Evolutionary conservation across 352 stramenopile genomes (phyloP), one percentile per base, ranked within the genome.

Genomic region (Phytophthora colocasiae): DNA sequence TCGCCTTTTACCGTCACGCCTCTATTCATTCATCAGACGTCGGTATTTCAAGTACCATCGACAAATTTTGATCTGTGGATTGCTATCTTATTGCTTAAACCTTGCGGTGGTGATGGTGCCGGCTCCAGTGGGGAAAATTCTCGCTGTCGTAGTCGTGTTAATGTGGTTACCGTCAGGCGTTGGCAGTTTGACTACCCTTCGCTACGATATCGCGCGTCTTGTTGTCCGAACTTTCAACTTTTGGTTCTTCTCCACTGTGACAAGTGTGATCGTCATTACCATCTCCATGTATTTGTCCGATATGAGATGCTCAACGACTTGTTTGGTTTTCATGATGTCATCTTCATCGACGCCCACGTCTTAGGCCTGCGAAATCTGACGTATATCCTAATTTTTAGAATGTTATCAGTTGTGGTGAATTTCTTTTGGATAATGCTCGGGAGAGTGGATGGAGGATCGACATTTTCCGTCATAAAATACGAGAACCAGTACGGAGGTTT

Each of bases 171-270:
- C 73, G 12, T 27, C 69, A 4, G 63, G 56, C 15, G 46, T 75
- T 7, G 73, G 65, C 2, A 75, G 58, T 40, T 6, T 75, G 10
- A 47, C 52, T 2, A 70, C 58, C 0, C 27, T 81, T 12, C 52
- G 72, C n/a, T 84, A 70, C 41, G 72, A 80, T 26, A 58, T 81
- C 10, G 63, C 81, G 9, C 58, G 55, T 7, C 15, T 77, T 8
- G 39, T 83, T 8, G 34, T 56, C 10, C 41, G 50, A 44, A 80
- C 72, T 0, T 83, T 81, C 52, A 65, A 83, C 31, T 73, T 81
- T 15, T 83, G 62, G 71, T 81, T 81, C 62, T 82, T 81, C 57
- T 61, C 63, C 9, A 47, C 48, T 39, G 54, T 72, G 10, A 75
- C 71, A 39, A 63, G 55, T 8, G 45, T 63, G 15, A 70, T 70